phyloP scores from a whole-genome alignment of 176 grass and related monocot genomes.

The Triticum aestivum region DNA sequence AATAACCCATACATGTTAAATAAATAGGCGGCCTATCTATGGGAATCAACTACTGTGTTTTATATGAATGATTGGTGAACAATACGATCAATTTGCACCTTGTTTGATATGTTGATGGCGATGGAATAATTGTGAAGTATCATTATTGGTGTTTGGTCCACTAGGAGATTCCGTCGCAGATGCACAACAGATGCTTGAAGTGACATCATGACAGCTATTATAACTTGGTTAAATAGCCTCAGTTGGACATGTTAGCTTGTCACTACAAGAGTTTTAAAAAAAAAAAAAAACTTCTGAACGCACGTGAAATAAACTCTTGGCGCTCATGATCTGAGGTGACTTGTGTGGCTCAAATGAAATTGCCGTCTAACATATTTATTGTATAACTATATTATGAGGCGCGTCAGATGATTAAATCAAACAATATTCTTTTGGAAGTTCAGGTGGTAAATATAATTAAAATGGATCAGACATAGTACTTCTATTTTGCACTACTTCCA shows the following conservation, averaged over 20 bases:
- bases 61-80: background rate
- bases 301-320: background rate
- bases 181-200: background rate
- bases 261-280: background rate
- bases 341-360: background rate
- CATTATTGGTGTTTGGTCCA: conserved; percentile 35
- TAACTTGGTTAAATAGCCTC: background rate
- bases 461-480: background rate
- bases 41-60: background rate
- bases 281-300: background rate
- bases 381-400: background rate
- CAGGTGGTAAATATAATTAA: background rate
- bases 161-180: background rate
- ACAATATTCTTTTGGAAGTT: background rate
- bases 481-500: background rate
- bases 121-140: background rate
- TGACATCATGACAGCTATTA: background rate
- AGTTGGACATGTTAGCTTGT: background rate
- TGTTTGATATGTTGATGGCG: background rate
- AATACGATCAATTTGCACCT: background rate
- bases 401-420: background rate
- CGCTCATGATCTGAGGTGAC: background rate
- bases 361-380: background rate
- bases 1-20: background rate
- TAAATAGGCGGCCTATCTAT: background rate